Conservation (phyloP, 768 basidiomycete genomes). For the Rhizopogon salebrosus region DNA sequence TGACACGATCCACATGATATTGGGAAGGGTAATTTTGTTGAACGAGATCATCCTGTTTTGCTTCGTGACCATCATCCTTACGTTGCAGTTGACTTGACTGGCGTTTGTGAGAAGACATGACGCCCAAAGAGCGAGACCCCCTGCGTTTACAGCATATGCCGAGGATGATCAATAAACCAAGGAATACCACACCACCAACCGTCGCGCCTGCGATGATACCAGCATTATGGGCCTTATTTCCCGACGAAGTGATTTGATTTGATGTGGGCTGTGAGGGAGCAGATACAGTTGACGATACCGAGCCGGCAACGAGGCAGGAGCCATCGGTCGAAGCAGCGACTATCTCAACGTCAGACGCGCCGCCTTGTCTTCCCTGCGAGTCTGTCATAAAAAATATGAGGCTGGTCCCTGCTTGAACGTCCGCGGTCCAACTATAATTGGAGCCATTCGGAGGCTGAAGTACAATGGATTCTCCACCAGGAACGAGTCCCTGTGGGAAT, state of each 20-base stretch:
- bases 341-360: conserved; percentile 46
- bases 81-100: conserved; percentile 29
- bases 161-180: conserved; percentile 47
- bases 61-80: conserved; percentile 30
- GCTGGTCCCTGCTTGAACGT: conserved; percentile 52
- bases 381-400: conserved; percentile 56
- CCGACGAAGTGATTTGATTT: conserved; percentile 13
- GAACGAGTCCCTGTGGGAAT: conserved; percentile 49
- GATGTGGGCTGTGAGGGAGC: conserved; percentile 18
- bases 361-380: conserved; percentile 45
- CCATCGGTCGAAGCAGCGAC: conserved; percentile 45
- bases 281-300: conserved; percentile 43
- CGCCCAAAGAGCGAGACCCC: conserved; percentile 21
- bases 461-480: conserved; percentile 50
- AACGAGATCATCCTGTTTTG: no score
- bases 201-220: conserved; percentile 45
- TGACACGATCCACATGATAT: conserved; percentile 12
- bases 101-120: conserved; percentile 17
- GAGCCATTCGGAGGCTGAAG: conserved; percentile 28
- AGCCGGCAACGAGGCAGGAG: conserved; percentile 38
- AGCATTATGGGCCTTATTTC: conserved; percentile 33
- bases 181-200: conserved; percentile 46
- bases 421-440: conserved; percentile 50
- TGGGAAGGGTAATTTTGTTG: no score
- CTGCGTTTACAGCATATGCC: conserved; percentile 39